Evolutionary conservation across 208 protist species (phyloP).

Genomic region (Angomonas ambiguus): DNA sequence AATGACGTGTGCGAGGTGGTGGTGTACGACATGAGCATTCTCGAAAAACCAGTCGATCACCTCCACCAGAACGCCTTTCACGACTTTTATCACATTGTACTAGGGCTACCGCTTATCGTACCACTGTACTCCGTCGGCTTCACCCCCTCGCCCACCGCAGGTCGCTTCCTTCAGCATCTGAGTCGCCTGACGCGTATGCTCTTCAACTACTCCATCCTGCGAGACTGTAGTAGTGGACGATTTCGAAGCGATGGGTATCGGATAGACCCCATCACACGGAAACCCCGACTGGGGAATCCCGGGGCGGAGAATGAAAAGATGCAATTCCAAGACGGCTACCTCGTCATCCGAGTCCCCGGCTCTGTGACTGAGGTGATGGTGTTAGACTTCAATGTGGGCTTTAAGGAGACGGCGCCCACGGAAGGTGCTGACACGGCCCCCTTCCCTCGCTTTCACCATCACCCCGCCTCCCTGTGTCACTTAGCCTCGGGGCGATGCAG

Average conservation of each 20-base stretch:
- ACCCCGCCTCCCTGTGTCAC: background rate
- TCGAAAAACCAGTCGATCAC: background rate
- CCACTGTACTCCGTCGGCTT: background rate
- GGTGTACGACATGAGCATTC: slow-evolving; percentile 22
- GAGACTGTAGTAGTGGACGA: too few relatives aligned
- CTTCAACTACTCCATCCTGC: too few relatives aligned
- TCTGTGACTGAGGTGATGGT: background rate
- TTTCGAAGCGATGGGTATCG: too few relatives aligned
- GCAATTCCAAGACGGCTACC: background rate
- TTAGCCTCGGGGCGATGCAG: background rate
- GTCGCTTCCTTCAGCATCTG: background rate
- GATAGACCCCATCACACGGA: background rate
- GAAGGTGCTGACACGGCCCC: background rate
- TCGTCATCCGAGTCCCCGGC: background rate
- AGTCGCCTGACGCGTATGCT: background rate
- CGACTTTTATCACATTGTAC: background rate
- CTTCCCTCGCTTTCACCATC: background rate
- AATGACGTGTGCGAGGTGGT: slow-evolving; percentile 18
- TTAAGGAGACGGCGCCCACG: background rate
- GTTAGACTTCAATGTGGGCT: background rate
- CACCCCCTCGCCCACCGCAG: background rate
- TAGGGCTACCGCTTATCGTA: background rate
- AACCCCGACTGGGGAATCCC: background rate
- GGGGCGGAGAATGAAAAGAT: background rate
- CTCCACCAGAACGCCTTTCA: background rate